Evolutionary conservation across 805 yeast species (phyloP).

Genomic region (Brettanomyces anomalus): DNA sequence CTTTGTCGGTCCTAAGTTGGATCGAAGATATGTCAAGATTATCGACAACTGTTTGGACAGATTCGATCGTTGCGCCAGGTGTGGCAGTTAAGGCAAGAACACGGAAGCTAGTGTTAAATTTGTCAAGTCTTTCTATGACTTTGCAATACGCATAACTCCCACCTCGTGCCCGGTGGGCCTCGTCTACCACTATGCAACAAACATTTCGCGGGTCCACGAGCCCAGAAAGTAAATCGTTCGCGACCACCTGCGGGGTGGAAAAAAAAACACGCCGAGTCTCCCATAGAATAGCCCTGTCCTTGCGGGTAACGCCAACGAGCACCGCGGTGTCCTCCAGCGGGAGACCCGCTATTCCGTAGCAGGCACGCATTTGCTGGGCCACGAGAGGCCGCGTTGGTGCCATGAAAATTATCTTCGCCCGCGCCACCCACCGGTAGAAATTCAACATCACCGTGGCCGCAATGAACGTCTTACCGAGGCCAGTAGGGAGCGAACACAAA

Average conservation of each 20-base stretch:
- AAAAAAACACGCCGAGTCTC: conserved; percentile 68
- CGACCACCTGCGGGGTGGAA: conserved; percentile 94
- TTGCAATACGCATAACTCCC: conserved; percentile 74
- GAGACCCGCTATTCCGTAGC: conserved; percentile 79
- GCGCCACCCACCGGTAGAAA: conserved; percentile 70
- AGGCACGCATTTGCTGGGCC: conserved; percentile 93
- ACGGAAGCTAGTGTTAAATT: conserved; percentile 61
- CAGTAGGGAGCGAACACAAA: conserved; percentile 92
- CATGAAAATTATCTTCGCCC: conserved; percentile 70
- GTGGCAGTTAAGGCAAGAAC: conserved; percentile 91
- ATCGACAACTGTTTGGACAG: conserved; percentile 76
- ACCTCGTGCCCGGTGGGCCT: conserved; percentile 91
- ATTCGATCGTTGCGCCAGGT: conserved; percentile 81
- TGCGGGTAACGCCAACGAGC: conserved; percentile 42
- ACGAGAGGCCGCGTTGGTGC: conserved; percentile 97
- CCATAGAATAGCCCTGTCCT: conserved; percentile 75
- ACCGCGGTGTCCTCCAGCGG: conserved; percentile 73
- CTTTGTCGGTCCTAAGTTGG: conserved; percentile 79
- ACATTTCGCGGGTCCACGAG: conserved; percentile 66
- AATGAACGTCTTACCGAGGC: conserved; percentile 93
- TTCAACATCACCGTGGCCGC: conserved; percentile 93
- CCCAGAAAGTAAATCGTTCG: conserved; percentile 76
- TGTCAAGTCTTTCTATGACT: conserved; percentile 57
- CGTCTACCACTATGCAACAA: conserved; percentile 79
- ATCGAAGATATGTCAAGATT: conserved; percentile 66